Percentiles rank a stretch among this genome's conserved stretches.
These are phyloP conservation scores for Citrus unshiu DNA, from an alignment of 345 rosid species.

Conservation along the genomic window DNA sequence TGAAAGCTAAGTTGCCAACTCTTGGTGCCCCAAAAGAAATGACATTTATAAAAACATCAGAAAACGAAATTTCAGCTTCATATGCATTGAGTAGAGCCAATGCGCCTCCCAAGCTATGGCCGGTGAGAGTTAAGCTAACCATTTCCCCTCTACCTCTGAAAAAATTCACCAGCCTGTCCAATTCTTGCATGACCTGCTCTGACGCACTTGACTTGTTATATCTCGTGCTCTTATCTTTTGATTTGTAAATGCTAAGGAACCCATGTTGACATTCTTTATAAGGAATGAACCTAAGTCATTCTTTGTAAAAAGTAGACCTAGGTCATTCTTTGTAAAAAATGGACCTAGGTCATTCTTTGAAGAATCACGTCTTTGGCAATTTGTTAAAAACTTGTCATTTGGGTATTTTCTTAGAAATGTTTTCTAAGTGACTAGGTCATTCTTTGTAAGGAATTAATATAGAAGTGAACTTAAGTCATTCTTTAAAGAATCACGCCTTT, in stretches of 20 bases:
- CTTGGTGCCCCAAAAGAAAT: slow-evolving; percentile 64
- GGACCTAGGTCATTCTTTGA: too few relatives aligned
- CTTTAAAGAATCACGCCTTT: too few relatives aligned
- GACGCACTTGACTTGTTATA: slow-evolving; percentile 47
- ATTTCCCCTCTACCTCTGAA: slow-evolving; percentile 30
- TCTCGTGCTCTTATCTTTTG: slow-evolving; percentile 26
- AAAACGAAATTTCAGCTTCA: slow-evolving; percentile 41
- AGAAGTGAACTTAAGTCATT: too few relatives aligned
- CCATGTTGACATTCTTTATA: slow-evolving; percentile 13
- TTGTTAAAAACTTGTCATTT: too few relatives aligned
- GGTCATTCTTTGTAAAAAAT: too few relatives aligned
- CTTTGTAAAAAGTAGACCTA: too few relatives aligned
- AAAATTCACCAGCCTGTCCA: slow-evolving; percentile 21
- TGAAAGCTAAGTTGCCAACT: slow-evolving; percentile 62
- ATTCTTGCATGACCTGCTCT: slow-evolving; percentile 40
- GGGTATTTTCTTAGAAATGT: too few relatives aligned
- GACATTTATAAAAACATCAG: slow-evolving; percentile 39
- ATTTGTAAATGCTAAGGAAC: slow-evolving; percentile 40
- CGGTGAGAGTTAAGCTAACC: slow-evolving; percentile 39
- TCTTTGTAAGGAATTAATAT: too few relatives aligned
- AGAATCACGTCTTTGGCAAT: too few relatives aligned
- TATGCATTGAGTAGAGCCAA: slow-evolving; percentile 41
- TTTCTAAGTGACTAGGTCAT: too few relatives aligned
- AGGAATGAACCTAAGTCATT: too few relatives aligned
- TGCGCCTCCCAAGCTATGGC: slow-evolving; percentile 49